A percentile compares a stretch with the other conserved stretches of the same genome.
phyloP scores from a whole-genome alignment of 1,284 basidiomycete genomes.

The Pseudozyma thailandica region DNA sequence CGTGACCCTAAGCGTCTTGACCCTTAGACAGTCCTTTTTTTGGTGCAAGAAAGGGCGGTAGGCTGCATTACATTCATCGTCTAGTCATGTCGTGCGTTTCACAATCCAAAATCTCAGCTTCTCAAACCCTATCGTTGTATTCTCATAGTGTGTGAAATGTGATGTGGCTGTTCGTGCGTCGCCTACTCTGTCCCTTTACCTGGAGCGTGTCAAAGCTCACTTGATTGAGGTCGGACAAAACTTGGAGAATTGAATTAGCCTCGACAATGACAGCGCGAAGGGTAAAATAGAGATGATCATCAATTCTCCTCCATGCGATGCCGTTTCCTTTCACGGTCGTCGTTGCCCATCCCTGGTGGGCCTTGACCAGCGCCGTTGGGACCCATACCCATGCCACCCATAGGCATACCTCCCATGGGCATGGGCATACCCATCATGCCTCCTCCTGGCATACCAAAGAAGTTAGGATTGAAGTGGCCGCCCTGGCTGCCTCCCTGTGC shows the following conservation, averaged over 20 bases:
- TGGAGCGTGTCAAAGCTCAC: no score
- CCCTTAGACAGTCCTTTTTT: constrained; percentile 53
- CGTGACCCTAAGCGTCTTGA: constrained; percentile 70
- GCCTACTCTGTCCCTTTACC: no score
- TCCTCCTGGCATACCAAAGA: constrained; percentile 42
- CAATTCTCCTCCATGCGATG: constrained; percentile 55
- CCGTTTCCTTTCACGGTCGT: constrained; percentile 54
- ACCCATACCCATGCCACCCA: constrained; percentile 20
- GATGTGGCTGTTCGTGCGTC: background rate
- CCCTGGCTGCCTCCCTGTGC: constrained; percentile 14
- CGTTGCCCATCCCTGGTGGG: constrained; percentile 3
- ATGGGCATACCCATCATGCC: constrained; percentile 47
- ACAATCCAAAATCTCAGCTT: background rate
- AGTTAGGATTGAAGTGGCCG: constrained; percentile 53
- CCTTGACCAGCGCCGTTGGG: constrained; percentile 1
- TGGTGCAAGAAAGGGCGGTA: background rate
- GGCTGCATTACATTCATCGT: no score
- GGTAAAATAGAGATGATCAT: background rate
- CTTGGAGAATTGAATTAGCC: no score
- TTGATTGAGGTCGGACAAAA: no score
- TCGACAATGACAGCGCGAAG: background rate
- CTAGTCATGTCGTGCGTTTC: background rate
- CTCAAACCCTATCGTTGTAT: no score
- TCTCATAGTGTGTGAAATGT: background rate
- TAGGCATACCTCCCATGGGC: constrained; percentile 23